Percentiles rank a stretch among this genome's conserved stretches.
Evolutionary conservation across 495 filamentous ascomycete species (phyloP).

Genomic region (Penicillium arizonense): DNA sequence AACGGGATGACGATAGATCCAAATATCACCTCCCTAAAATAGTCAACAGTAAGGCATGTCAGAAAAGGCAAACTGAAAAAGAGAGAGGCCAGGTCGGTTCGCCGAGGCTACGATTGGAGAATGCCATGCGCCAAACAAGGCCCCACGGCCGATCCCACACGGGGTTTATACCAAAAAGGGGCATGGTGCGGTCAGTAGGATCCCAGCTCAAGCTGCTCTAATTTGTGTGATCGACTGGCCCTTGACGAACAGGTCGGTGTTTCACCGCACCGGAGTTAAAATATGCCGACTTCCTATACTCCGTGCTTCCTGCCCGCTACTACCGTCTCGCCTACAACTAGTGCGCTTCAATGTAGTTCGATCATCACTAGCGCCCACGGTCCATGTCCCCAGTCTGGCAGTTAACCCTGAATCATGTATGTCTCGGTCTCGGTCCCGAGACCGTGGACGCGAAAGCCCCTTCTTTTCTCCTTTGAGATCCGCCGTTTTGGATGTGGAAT

Average conservation of each 20-base stretch:
- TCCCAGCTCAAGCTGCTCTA: conserved; percentile 4
- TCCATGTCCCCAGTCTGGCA: background rate
- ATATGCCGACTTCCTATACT: background rate
- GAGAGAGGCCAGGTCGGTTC: background rate
- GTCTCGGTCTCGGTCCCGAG: background rate
- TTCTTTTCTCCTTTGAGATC: background rate
- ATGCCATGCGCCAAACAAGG: background rate
- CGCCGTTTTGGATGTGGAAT: background rate
- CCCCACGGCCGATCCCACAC: conserved; percentile 15
- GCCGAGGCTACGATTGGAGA: background rate
- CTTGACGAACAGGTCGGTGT: conserved; percentile 30
- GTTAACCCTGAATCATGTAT: background rate
- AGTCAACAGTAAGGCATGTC: conserved; percentile 1
- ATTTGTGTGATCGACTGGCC: conserved; percentile 11
- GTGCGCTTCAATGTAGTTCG: too few species aligned
- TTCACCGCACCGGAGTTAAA: conserved; percentile 14
- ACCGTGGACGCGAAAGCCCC: conserved; percentile 1
- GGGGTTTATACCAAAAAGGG: conserved; percentile 19
- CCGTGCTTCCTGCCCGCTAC: background rate
- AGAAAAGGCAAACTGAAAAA: background rate
- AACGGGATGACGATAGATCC: conserved; percentile 3
- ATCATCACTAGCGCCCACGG: too few species aligned
- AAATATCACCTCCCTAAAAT: conserved; percentile 9
- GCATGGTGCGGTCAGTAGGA: conserved; percentile 14
- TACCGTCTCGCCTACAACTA: background rate